Evolutionary conservation across 2,329 filamentous ascomycete genomes (phyloP), one percentile per base, ranked within the genome.

Genomic region (Fonsecaea erecta): DNA sequence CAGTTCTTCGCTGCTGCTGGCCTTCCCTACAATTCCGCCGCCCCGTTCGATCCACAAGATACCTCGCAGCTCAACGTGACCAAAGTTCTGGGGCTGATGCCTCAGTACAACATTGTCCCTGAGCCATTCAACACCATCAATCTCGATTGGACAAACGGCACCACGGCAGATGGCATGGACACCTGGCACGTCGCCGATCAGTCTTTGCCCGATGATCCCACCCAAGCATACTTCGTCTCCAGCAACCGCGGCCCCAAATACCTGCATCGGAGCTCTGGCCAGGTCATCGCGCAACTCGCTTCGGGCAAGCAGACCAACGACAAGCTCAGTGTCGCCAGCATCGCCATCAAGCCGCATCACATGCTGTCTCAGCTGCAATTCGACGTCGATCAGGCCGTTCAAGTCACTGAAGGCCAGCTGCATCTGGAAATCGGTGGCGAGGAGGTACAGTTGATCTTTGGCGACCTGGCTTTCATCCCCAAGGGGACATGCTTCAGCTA

Each of bases 191-290:
- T 59, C 21, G 65, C 65, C 5, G 51, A 67, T 14, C 64, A 67
- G n/a, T 54, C 65, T 14, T 61, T 67, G 43, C 64, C 67, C 8
- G 43, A 58, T 12, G 65, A 67, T 52, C 18, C 62, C 11, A 28
- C 37, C 8, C 43, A 62, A 30, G 46, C 67, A 18, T 69, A 69
- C 54, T 69, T 67, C 52, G 53, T 69, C 34, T 67, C 67, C 55
- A 69, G 67, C 67, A 69, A 69, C 40, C 61, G 62, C 24, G 67
- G 67, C 11, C 67, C 67, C n/a, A 69, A 69, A 51, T 69, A 65
- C 52, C 62, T 69, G 6, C 62, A 65, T 11, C 65, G 57, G 4
- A 53, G 52, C 11, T 32, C 34, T 1, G 63, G 57, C 21, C 56
- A 65, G 46, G 65, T 69, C 24, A 52, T 69, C 35, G 59, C 43